A percentile compares a stretch with the other conserved stretches of the same genome.
These are phyloP conservation scores for Scorias spongiosa DNA, from an alignment of 2,329 filamentous ascomycete species.

Conservation along the genomic window DNA sequence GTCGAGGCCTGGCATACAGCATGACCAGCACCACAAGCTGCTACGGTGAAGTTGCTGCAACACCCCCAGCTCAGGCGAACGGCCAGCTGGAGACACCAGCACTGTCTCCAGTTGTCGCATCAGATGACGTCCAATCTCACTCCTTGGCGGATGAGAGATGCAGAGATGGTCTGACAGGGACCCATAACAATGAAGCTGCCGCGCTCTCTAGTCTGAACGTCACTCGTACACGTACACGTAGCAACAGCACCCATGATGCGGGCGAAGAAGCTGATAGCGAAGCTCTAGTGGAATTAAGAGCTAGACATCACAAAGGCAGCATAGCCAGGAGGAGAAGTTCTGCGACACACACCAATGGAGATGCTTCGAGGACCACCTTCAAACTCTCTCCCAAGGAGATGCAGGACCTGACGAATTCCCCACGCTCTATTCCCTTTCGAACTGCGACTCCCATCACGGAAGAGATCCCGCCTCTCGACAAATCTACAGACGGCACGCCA, in stretches of 20 bases:
- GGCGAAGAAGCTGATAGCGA: background rate
- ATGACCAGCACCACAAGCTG: background rate
- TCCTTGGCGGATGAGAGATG: constrained; percentile 2
- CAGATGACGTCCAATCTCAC: constrained; percentile 5
- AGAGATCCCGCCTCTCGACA: constrained; percentile 13
- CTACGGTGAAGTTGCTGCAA: background rate
- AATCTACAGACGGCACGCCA: background rate
- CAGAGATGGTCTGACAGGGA: background rate
- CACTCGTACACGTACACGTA: background rate
- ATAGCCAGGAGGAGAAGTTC: constrained; percentile 4
- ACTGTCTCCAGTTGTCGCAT: constrained; percentile 15
- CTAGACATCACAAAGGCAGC: background rate
- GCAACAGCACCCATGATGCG: constrained; percentile 1
- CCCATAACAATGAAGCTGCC: background rate
- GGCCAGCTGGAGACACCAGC: constrained; percentile 15
- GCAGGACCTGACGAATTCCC: constrained; percentile 38
- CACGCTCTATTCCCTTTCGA: constrained; percentile 38
- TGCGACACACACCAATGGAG: constrained; percentile 3
- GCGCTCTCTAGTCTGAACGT: background rate
- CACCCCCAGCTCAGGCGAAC: background rate
- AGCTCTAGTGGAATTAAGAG: background rate
- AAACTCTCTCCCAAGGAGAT: constrained; percentile 41
- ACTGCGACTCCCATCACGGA: constrained; percentile 24
- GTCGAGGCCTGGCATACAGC: background rate
- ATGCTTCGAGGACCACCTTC: constrained; percentile 26